Percentiles rank a stretch among this genome's conserved stretches.
Evolutionary conservation across 2,329 filamentous ascomycete genomes (phyloP).

Genomic region (Dactylellina cionopaga): DNA sequence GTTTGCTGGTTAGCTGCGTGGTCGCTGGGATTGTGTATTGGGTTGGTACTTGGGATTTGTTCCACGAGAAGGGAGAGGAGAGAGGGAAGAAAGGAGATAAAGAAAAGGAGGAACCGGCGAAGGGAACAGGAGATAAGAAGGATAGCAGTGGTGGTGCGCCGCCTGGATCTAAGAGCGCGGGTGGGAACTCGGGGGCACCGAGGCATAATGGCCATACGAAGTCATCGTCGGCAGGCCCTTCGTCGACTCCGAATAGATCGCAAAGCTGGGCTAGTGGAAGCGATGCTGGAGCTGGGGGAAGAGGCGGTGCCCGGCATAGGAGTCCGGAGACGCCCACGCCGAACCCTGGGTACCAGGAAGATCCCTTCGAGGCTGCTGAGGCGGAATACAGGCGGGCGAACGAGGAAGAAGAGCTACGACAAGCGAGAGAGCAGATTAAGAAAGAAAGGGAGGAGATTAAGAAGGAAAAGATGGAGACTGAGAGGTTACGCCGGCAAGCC

Average conservation of each 20-base stretch:
- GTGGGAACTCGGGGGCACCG: not conserved
- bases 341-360: conserved; percentile 11
- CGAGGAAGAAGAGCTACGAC: conserved; percentile 40
- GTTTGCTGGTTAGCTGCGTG: conserved; percentile 23
- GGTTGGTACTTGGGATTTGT: conserved; percentile 29
- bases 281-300: conserved; percentile 11
- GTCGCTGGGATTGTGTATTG: conserved; percentile 43
- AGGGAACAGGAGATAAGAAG: not conserved
- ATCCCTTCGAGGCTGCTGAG: conserved; percentile 44
- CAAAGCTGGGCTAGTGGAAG: conserved; percentile 39
- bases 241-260: conserved; percentile 32
- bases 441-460: conserved; percentile 36
- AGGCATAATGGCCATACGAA: conserved; percentile 48
- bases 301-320: conserved; percentile 14
- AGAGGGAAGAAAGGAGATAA: conserved; percentile 34
- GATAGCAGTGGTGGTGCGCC: not conserved
- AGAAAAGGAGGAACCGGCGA: not conserved
- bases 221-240: conserved; percentile 22
- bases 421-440: conserved; percentile 36
- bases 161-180: not conserved
- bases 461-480: conserved; percentile 40
- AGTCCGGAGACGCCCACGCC: conserved; percentile 26
- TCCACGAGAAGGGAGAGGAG: conserved; percentile 25
- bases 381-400: conserved; percentile 43
- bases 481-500: conserved; percentile 32